Base-by-base conservation (phyloP, 805 yeast species). In the Lipomyces starkeyi region DNA sequence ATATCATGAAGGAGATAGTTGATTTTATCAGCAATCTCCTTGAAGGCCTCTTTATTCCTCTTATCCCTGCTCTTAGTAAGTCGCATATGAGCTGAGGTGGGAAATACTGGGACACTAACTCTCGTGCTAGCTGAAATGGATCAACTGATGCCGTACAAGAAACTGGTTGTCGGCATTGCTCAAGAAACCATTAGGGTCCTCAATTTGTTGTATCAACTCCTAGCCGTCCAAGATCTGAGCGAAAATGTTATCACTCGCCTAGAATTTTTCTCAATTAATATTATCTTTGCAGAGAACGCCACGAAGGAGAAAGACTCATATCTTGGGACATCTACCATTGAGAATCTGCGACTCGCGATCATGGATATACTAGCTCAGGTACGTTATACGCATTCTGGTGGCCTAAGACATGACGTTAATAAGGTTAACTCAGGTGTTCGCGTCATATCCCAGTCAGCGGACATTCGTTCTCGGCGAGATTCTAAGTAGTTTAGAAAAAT, bases 401-500 rank as follows among this genome's bases (percentile, higher is more conserved):
- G 22, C 49, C 20, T 37, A 37, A 17, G 9, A 7, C 49, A 43
- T 43, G 22, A n/a, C 6, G 22, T 43, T 43, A 17, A 43, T 58
- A 3, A 7, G 11, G 49, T n/a, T n/a, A 43, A 13, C 66, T 0
- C 67, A 73, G 3, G 75, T 80, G 3, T 79, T 78, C 63, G 71
- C 75, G 2, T 32, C 57, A 2, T 73, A 74, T 22, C 43, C 61
- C 57, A 84, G 82, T 54, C 96, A 91, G 73, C 78, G 90, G 64
- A 77, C 78, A 0, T 89, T 88, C 73, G 82, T 91, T 4, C 73
- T 91, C 7, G 84, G 84, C 63, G 95, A 91, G 74, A 73, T 90
- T 1, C 73, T 89, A 13, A 77, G 83, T 1, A 84, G 83, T 64
- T 78, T 87, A 63, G 86, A 84, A 59, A 81, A 79, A 27, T 73